phyloP scores from a whole-genome alignment of 2,329 filamentous ascomycete species.

The Aspergillus bombycis region DNA sequence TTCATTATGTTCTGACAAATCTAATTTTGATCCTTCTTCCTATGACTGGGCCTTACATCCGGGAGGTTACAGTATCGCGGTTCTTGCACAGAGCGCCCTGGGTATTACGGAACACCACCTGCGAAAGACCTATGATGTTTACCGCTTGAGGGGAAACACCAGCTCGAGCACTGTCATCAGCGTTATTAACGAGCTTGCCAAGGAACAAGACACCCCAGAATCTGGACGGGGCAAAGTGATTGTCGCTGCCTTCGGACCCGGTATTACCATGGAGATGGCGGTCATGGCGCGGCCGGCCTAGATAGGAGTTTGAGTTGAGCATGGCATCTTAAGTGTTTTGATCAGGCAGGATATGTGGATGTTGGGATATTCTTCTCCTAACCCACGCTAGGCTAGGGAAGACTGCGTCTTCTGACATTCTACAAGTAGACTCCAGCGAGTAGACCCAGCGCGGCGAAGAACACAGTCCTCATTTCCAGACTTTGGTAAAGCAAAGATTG shows the following conservation, averaged over 20 bases:
- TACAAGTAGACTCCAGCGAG: too few species aligned
- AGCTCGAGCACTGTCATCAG: slow-evolving; percentile 2
- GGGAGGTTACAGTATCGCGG: background rate
- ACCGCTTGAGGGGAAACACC: background rate
- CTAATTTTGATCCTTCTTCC: background rate
- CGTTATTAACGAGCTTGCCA: background rate
- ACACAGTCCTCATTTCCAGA: too few species aligned
- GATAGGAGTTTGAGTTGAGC: background rate
- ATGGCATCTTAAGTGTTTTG: too few species aligned
- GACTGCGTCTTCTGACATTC: too few species aligned
- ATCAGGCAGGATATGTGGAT: too few species aligned
- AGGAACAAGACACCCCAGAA: background rate
- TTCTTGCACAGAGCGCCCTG: background rate
- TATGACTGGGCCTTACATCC: slow-evolving; percentile 11
- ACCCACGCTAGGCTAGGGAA: too few species aligned
- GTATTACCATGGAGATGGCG: slow-evolving; percentile 4
- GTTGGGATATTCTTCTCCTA: too few species aligned
- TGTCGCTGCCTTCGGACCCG: slow-evolving; percentile 2
- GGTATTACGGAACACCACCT: background rate
- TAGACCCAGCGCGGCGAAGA: too few species aligned
- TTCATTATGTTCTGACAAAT: background rate
- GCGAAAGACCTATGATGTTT: slow-evolving; percentile 3
- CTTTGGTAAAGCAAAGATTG: too few species aligned
- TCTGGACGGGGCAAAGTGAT: background rate
- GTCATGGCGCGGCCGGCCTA: background rate